Evolutionary conservation across 805 yeast species (phyloP).

Genomic region (Tetrapisispora pingtungensis): DNA sequence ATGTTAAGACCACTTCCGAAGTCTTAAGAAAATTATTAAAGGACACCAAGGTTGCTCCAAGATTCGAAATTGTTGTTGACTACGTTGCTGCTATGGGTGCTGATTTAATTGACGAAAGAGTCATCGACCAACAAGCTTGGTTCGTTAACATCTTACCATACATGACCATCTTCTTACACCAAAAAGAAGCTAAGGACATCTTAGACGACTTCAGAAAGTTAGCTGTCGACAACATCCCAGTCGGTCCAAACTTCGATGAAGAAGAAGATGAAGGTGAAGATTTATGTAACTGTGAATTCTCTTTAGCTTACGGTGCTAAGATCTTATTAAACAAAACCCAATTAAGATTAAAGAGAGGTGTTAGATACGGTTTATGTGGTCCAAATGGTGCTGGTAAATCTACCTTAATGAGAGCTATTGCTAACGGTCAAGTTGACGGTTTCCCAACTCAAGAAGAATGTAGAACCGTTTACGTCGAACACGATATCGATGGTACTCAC

Average conservation of each 20-base stretch:
- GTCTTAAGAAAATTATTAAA: constrained; percentile 68
- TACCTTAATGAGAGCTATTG: constrained; percentile 94
- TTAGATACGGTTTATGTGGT: constrained; percentile 99
- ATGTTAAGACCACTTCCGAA: constrained; percentile 72
- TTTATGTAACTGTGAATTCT: constrained; percentile 99
- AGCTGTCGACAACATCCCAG: constrained; percentile 97
- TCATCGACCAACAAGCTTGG: constrained; percentile 90
- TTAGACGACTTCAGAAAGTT: constrained; percentile 92
- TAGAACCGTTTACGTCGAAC: constrained; percentile 98
- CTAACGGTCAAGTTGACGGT: constrained; percentile 98
- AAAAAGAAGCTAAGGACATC: constrained; percentile 77
- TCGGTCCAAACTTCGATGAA: constrained; percentile 90
- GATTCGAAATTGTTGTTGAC: constrained; percentile 68
- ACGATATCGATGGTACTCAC: constrained; percentile 97
- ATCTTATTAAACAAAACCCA: constrained; percentile 98
- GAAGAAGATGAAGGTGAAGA: constrained; percentile 99
- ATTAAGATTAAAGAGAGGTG: constrained; percentile 96
- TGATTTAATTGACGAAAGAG: constrained; percentile 97
- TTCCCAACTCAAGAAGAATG: constrained; percentile 99
- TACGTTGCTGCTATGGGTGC: constrained; percentile 96
- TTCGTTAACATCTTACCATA: constrained; percentile 78
- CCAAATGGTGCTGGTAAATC: constrained; percentile 99
- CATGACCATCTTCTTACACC: constrained; percentile 93
- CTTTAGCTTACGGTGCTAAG: constrained; percentile 99
- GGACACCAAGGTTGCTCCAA: constrained; percentile 55